Evolutionary conservation across 352 stramenopile genomes (phyloP).

Genomic region (Globisporangium polare): DNA sequence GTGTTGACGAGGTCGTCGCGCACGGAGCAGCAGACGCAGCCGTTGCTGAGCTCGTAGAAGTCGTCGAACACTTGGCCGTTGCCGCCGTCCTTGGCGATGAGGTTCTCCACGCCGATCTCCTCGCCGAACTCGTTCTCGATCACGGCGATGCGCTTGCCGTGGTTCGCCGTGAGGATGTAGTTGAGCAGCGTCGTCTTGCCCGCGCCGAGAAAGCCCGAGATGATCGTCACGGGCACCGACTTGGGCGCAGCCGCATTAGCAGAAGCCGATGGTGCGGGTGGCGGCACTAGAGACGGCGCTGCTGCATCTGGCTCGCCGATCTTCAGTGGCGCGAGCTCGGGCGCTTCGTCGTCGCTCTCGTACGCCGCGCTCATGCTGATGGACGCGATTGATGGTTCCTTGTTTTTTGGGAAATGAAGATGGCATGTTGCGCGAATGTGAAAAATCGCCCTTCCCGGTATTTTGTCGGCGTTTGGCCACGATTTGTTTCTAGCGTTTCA

Average conservation of each 20-base stretch:
- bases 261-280: not conserved
- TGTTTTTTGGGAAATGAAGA: not conserved
- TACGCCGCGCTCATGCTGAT: not conserved
- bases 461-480: too few species aligned
- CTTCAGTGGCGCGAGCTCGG: not conserved
- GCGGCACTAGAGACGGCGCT: not conserved
- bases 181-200: slow-evolving; percentile 99
- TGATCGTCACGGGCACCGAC: slow-evolving; percentile 89
- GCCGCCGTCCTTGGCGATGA: slow-evolving; percentile 76
- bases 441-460: too few species aligned
- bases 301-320: not conserved
- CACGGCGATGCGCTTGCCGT: slow-evolving; percentile 95
- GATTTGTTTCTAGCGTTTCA: too few species aligned
- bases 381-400: not conserved
- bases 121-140: slow-evolving; percentile 99
- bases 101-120: slow-evolving; percentile 93
- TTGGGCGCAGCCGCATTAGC: not conserved
- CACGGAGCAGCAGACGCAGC: slow-evolving; percentile 98
- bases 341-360: slow-evolving; percentile 5
- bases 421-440: not conserved
- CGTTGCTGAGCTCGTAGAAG: slow-evolving; percentile 96
- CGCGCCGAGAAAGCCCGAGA: slow-evolving; percentile 94
- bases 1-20: slow-evolving; percentile 88
- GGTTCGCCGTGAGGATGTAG: slow-evolving; percentile 91
- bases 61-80: slow-evolving; percentile 69